Conservation (phyloP, 2,329 filamentous ascomycete genomes). For the Lachnum nothofagi region DNA sequence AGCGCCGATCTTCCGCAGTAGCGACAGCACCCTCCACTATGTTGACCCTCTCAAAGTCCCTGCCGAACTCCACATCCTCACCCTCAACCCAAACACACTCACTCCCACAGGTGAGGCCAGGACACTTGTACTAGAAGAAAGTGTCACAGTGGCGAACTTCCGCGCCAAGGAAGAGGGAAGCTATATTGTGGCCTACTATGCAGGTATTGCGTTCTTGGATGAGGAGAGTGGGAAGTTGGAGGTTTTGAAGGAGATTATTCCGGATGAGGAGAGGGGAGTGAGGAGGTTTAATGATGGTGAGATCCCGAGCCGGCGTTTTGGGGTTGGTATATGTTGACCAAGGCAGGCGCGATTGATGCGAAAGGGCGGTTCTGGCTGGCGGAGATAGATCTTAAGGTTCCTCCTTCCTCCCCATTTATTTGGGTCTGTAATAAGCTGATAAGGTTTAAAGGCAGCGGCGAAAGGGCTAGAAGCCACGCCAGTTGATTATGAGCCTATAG, state of each 20-base stretch:
- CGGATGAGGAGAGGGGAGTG: conserved; percentile 25
- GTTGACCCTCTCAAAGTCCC: conserved; percentile 22
- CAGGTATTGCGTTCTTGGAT: conserved; percentile 36
- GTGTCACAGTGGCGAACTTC: conserved; percentile 35
- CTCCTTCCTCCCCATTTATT: background rate
- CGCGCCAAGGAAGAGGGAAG: conserved; percentile 32
- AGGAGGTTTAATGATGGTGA: conserved; percentile 35
- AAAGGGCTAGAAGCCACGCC: conserved; percentile 32
- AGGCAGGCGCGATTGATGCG: conserved; percentile 29
- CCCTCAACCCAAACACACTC: conserved; percentile 31
- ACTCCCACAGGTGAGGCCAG: conserved; percentile 27
- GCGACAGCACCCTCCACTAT: conserved; percentile 22
- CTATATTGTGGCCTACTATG: conserved; percentile 38
- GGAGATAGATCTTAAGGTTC: conserved; percentile 33
- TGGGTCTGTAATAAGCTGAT: background rate
- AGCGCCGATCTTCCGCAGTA: conserved; percentile 19
- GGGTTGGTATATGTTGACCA: conserved; percentile 2
- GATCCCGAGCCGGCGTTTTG: background rate
- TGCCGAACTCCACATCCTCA: conserved; percentile 33
- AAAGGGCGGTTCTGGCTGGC: conserved; percentile 35
- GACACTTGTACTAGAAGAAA: conserved; percentile 32
- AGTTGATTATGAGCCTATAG: conserved; percentile 27
- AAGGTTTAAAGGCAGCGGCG: conserved; percentile 25
- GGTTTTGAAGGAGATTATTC: conserved; percentile 36
- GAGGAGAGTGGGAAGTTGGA: conserved; percentile 35